These are phyloP conservation scores for Cystobasidiaceae sp. DNA, from an alignment of 1,284 basidiomycete species.

Conservation along the genomic window DNA sequence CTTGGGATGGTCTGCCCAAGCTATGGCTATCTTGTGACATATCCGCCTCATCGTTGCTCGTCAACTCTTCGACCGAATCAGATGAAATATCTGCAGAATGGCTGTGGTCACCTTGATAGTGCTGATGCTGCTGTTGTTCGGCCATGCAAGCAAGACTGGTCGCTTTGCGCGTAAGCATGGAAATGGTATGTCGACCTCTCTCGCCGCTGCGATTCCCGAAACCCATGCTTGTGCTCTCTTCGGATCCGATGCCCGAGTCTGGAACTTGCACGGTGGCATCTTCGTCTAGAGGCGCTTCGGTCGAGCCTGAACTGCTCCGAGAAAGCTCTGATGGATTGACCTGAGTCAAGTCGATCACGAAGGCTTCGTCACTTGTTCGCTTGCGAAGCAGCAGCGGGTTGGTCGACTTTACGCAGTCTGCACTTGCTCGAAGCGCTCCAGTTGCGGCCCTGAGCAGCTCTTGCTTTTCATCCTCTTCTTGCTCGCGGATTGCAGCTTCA, in stretches of 20 bases:
- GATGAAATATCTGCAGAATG: neutral
- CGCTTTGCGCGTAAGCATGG: slow-evolving; percentile 51
- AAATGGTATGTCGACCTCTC: slow-evolving; percentile 49
- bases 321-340: neutral
- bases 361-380: slow-evolving; percentile 14
- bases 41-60: slow-evolving; percentile 12
- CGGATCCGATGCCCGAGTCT: slow-evolving; percentile 19
- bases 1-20: neutral
- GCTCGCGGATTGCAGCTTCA: slow-evolving; percentile 2
- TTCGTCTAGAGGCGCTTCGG: neutral
- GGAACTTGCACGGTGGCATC: slow-evolving; percentile 12
- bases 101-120: slow-evolving; percentile 7
- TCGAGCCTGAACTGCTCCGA: slow-evolving; percentile 1
- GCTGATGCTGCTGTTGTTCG: slow-evolving; percentile 43
- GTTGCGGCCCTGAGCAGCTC: slow-evolving; percentile 75
- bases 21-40: neutral
- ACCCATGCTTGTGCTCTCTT: neutral
- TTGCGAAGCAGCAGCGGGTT: slow-evolving; percentile 54
- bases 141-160: slow-evolving; percentile 48
- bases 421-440: slow-evolving; percentile 73
- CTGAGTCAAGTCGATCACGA: slow-evolving; percentile 20
- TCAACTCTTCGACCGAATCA: neutral
- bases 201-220: slow-evolving; percentile 6
- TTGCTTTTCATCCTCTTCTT: slow-evolving; percentile 70
- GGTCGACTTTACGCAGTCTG: slow-evolving; percentile 79